phyloP scores from a whole-genome alignment of 768 basidiomycete genomes.

The Boletus reticuloceps region DNA sequence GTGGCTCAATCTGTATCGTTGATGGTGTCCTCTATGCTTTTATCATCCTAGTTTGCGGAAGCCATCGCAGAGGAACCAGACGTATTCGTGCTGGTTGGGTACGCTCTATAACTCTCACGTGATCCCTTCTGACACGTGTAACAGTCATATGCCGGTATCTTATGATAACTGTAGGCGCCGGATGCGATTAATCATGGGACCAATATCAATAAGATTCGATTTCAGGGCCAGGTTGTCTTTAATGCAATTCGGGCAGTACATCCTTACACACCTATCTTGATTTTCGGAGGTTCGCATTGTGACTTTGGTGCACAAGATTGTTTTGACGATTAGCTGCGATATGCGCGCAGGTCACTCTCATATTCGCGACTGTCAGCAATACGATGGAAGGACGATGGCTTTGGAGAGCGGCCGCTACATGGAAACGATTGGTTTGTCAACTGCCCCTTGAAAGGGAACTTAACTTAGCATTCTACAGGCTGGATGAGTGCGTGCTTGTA shows the following conservation, averaged over 20 bases:
- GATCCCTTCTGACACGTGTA: not conserved
- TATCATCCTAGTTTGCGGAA: constrained; percentile 56
- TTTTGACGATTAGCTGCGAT: not conserved
- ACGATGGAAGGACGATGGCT: constrained; percentile 30
- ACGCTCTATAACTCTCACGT: constrained; percentile 11
- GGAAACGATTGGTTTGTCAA: constrained; percentile 76
- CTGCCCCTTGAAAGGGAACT: not conserved
- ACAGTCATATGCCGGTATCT: constrained; percentile 80
- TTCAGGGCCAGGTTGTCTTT: constrained; percentile 69
- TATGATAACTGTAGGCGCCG: constrained; percentile 60
- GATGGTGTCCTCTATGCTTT: not conserved
- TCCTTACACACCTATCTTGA: constrained; percentile 72
- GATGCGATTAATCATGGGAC: not conserved
- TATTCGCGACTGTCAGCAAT: constrained; percentile 28
- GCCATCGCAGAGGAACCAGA: constrained; percentile 82
- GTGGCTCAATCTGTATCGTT: constrained; percentile 4
- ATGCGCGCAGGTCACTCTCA: constrained; percentile 47
- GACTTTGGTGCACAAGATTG: not conserved
- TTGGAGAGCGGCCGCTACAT: constrained; percentile 87
- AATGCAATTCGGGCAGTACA: constrained; percentile 72
- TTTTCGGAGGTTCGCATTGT: constrained; percentile 61
- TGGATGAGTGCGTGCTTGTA: constrained; percentile 56
- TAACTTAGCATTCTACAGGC: constrained; percentile 22
- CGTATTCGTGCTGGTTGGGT: constrained; percentile 75
- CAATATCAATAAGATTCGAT: not conserved